Conservation (phyloP, 164 flowering plant genomes). For the Hamamelis virginiana region DNA sequence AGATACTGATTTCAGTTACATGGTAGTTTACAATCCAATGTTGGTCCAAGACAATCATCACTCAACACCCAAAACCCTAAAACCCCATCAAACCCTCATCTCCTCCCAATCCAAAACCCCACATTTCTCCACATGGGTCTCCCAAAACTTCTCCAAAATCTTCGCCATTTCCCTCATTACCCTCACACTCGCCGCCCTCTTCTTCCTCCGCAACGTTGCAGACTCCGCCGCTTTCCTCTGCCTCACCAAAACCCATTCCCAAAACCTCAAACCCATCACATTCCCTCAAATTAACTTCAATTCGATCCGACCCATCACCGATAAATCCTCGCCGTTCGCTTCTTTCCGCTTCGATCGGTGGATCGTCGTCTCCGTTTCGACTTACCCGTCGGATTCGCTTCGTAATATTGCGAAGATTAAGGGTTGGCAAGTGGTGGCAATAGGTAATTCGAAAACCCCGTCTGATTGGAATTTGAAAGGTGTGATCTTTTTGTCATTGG, state of each 20-base stretch:
- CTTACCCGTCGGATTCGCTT: constrained; percentile 58
- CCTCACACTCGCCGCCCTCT: constrained; percentile 56
- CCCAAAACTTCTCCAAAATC: constrained; percentile 68
- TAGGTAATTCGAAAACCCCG: constrained; percentile 77
- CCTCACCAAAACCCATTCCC: constrained; percentile 39
- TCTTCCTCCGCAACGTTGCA: constrained; percentile 66
- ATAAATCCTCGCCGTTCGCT: constrained; percentile 50
- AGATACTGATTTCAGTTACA: too few relatives aligned
- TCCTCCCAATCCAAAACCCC: constrained; percentile 46
- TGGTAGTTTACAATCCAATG: constrained; percentile 32
- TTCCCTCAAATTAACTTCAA: constrained; percentile 55
- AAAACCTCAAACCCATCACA: constrained; percentile 29
- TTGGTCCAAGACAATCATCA: constrained; percentile 66
- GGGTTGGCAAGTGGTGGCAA: constrained; percentile 88
- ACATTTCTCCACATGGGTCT: constrained; percentile 75
- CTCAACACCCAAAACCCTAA: constrained; percentile 16
- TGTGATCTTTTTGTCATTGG: constrained; percentile 74
- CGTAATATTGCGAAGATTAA: constrained; percentile 50
- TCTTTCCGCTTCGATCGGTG: constrained; percentile 70
- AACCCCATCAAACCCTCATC: constrained; percentile 43
- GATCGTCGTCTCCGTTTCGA: constrained; percentile 77
- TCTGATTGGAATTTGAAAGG: constrained; percentile 82
- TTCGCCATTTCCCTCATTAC: constrained; percentile 39
- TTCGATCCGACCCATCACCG: constrained; percentile 38
- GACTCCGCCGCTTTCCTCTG: constrained; percentile 65